These are phyloP conservation scores for Clathrospora elynae DNA, from an alignment of 2,329 filamentous ascomycete genomes.

Conservation along the genomic window DNA sequence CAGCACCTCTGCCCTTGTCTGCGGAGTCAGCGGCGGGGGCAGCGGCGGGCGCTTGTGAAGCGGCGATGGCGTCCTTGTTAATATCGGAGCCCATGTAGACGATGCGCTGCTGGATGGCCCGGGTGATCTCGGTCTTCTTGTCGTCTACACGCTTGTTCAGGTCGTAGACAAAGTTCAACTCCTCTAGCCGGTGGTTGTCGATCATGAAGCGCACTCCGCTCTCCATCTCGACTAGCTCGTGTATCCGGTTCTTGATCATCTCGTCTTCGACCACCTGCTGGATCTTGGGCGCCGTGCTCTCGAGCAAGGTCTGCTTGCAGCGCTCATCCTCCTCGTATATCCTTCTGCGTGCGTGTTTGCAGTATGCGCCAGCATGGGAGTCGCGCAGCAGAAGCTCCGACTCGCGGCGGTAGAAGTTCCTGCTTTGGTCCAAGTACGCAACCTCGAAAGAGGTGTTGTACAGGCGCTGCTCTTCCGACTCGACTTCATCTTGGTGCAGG, in stretches of 20 bases:
- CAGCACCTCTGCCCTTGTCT: conserved; percentile 54
- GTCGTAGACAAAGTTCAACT: conserved; percentile 79
- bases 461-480: conserved; percentile 77
- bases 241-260: conserved; percentile 76
- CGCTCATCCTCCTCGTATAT: conserved; percentile 81
- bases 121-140: conserved; percentile 71
- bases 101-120: conserved; percentile 74
- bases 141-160: conserved; percentile 78
- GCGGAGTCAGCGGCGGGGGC: conserved; percentile 53
- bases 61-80: conserved; percentile 68
- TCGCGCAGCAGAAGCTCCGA: conserved; percentile 75
- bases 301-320: conserved; percentile 80
- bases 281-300: conserved; percentile 73
- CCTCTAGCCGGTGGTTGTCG: conserved; percentile 80
- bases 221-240: conserved; percentile 82
- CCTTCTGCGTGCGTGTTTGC: conserved; percentile 73
- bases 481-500: conserved; percentile 79
- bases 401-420: conserved; percentile 75
- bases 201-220: conserved; percentile 90
- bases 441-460: conserved; percentile 85
- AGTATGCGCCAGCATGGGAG: conserved; percentile 80
- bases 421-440: conserved; percentile 72
- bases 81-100: conserved; percentile 81
- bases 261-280: conserved; percentile 77
- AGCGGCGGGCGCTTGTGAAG: conserved; percentile 59